Evolutionary conservation across 441 rosid species (phyloP), one percentile per base, ranked within the genome.

Genomic region (Capsella rubella): DNA sequence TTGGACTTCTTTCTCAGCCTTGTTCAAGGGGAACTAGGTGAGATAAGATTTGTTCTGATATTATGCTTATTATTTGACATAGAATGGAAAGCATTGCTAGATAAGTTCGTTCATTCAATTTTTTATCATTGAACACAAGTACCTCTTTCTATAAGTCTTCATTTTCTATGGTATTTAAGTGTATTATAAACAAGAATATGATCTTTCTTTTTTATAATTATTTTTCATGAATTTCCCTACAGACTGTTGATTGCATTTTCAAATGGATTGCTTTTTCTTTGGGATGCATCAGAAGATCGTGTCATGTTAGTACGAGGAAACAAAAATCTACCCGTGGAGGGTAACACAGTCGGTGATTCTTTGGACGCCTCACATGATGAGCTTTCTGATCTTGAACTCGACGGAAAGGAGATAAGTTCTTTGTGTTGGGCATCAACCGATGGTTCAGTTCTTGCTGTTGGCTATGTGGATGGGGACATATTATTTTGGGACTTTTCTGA

Each of bases 401-500:
- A 67, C 70, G 90, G 80, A 62, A 88, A 88, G 82, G 87, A 88
- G 81, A 86, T 88, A 73, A 81, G 86, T 81, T 81, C 89, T 74
- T 73, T 88, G 63, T 88, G 93, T 81, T 88, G 93, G 93, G 89
- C 90, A 70, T 81, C 89, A 47, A 67, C 80, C 50, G 85, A 86
- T 75, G 93, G 93, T 61, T 86, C 93, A 57, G 68, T 85, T 78
- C 87, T 88, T 72, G 89, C 89, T 56, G 89, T 82, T 64, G 93
- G 93, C 74, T 88, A 85, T 81, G 84, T 83, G 55, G 93, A 86
- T 74, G 90, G 93, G 68, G 93, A 88, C 84, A 81, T 86, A 77
- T 50, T 84, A 76, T 77, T 88, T 70, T 88, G 90, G 93, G 78
- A 82, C 72, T 55, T 79, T 65, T 82, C 79, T 74, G 79, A 80